phyloP scores from a whole-genome alignment of 2,329 filamentous ascomycete species.

The Fusarium paranaense region DNA sequence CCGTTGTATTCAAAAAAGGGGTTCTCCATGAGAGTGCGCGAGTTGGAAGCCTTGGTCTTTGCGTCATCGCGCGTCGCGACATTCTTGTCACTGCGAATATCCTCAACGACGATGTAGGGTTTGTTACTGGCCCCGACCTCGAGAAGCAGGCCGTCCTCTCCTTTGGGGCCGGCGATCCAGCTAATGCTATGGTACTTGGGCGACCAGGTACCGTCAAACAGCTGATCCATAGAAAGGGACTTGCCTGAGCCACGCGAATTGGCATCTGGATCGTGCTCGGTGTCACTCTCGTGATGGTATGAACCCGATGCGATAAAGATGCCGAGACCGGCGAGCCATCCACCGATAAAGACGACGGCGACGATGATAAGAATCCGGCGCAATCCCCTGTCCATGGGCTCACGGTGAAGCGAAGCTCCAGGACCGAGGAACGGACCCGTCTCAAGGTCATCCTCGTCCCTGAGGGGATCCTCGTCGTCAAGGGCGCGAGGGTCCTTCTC shows the following conservation, averaged over 20 bases:
- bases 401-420: slow-evolving; percentile 52
- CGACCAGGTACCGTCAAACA: slow-evolving; percentile 74
- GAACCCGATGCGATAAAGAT: slow-evolving; percentile 74
- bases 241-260: slow-evolving; percentile 74
- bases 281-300: slow-evolving; percentile 72
- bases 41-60: slow-evolving; percentile 54
- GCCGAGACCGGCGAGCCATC: slow-evolving; percentile 76
- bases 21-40: slow-evolving; percentile 81
- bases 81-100: slow-evolving; percentile 70
- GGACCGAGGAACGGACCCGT: slow-evolving; percentile 64
- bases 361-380: slow-evolving; percentile 72
- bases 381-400: slow-evolving; percentile 74
- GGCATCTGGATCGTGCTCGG: slow-evolving; percentile 76
- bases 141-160: slow-evolving; percentile 86
- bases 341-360: slow-evolving; percentile 69
- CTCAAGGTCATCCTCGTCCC: slow-evolving; percentile 58
- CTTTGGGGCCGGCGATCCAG: slow-evolving; percentile 81
- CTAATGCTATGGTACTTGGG: slow-evolving; percentile 74
- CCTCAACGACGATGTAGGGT: slow-evolving; percentile 86
- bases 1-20: slow-evolving; percentile 70
- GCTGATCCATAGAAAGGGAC: slow-evolving; percentile 78
- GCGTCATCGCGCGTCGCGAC: slow-evolving; percentile 49
- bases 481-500: slow-evolving; percentile 50
- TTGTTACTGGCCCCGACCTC: slow-evolving; percentile 74
- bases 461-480: slow-evolving; percentile 58